These are phyloP conservation scores for Cystofilobasidium bisporidii DNA, from an alignment of 768 basidiomycete species.

Conservation along the genomic window DNA sequence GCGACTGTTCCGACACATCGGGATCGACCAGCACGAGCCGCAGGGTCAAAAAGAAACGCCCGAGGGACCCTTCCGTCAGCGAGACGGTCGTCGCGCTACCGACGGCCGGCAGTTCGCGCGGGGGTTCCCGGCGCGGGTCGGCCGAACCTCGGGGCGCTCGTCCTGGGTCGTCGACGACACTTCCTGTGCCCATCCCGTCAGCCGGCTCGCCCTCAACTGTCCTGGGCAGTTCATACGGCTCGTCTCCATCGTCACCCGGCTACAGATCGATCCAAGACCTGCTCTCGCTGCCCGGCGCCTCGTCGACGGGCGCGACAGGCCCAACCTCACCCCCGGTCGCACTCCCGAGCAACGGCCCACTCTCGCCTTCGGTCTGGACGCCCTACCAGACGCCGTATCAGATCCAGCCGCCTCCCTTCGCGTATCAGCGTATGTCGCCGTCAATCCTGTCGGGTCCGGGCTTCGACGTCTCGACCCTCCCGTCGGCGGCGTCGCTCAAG, in stretches of 20 bases:
- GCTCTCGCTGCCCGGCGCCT: neutral
- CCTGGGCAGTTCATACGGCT: neutral
- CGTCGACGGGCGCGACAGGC: neutral
- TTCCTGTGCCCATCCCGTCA: neutral
- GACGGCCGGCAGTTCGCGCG: too few relatives aligned
- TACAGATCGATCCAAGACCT: slow-evolving; percentile 2
- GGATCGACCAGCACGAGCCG: neutral
- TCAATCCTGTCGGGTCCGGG: neutral
- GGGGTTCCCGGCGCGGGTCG: neutral
- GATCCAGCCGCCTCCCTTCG: neutral
- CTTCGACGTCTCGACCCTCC: neutral
- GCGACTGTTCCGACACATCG: neutral
- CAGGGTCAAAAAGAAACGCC: neutral
- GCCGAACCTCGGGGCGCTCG: neutral
- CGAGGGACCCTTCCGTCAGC: neutral
- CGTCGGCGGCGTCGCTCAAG: neutral
- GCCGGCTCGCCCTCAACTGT: neutral
- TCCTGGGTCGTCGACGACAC: neutral
- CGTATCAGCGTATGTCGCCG: neutral
- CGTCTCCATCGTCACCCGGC: slow-evolving; percentile 1
- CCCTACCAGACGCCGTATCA: slow-evolving; percentile 3
- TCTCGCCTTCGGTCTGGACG: neutral
- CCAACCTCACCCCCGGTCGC: neutral
- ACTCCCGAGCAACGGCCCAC: neutral
- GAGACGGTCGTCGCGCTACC: too few relatives aligned